Base-by-base conservation (phyloP, 345 rosid genomes). In the Cardamine chenopodiifolia region DNA sequence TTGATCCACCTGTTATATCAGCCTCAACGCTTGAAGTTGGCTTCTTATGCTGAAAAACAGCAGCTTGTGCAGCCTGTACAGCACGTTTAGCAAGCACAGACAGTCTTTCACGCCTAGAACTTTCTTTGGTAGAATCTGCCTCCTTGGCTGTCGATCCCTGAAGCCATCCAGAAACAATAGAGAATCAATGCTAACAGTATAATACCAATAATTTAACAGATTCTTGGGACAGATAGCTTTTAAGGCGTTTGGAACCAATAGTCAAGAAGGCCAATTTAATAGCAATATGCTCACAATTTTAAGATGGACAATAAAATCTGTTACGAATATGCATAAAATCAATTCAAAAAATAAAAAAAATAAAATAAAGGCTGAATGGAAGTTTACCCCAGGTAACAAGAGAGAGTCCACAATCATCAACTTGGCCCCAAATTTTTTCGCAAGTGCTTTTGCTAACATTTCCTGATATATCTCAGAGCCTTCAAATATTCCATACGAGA, bases 401-500 rank as follows among this genome's bases (percentile, higher is more conserved):
- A 91, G 92, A 68, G 99, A 85, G 76, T 92, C 96, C 61, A 92
- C 83, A 67, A 95, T 78, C 25, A 95, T 86, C 62, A 95, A 68
- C 70, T 81, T 88, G 70, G 94, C 97, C 77, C 86, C 88, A 79
- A 81, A 82, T 68, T 87, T 64, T 79, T 95, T 95, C 2, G 96
- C 96, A 81, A 95, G 97, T 4, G 97, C 94, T 84, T 95, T 92
- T 3, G 78, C 81, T 68, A 95, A 83, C 50, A 84, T 92, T 84
- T 90, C 97, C 79, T 95, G 99, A 80, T 92, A 95, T 82, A 95
- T 95, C 74, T 92, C 99, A 13, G 99, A 92, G 42, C 99, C 99
- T 95, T 60, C 31, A 66, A 63, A 74, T 47, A 70, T 63, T 49
- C 20, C 67, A 79, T 19, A 49, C 47, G 58, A 54, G 15, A 52